phyloP scores from a whole-genome alignment of 352 stramenopile species.

The Globisporangium camurandrum region DNA sequence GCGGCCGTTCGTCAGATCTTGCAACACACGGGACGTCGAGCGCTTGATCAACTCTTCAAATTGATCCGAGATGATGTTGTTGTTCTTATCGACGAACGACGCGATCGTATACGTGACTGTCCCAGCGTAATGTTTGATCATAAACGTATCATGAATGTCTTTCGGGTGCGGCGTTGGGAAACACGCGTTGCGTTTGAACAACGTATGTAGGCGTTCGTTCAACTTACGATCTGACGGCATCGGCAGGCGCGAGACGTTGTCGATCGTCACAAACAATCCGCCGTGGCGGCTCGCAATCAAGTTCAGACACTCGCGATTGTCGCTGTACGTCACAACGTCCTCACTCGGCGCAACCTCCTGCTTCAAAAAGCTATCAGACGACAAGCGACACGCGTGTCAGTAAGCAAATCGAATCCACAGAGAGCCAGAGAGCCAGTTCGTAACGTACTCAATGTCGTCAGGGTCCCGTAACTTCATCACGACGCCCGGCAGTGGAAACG shows the following conservation, averaged over 20 bases:
- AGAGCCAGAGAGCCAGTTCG: too few relatives aligned
- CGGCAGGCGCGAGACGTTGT: slow-evolving; percentile 78
- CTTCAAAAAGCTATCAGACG: slow-evolving; percentile 22
- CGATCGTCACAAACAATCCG: slow-evolving; percentile 80
- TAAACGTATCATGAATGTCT: slow-evolving; percentile 78
- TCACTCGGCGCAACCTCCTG: slow-evolving; percentile 29
- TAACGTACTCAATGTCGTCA: slow-evolving; percentile 27
- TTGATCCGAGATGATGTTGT: slow-evolving; percentile 87
- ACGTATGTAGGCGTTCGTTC: slow-evolving; percentile 73
- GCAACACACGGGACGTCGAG: slow-evolving; percentile 61
- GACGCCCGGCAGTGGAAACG: slow-evolving; percentile 48
- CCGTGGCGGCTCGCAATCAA: slow-evolving; percentile 76
- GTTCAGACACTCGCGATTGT: slow-evolving; percentile 82
- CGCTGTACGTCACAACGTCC: slow-evolving; percentile 61
- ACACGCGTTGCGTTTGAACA: slow-evolving; percentile 75
- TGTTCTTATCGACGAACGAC: slow-evolving; percentile 89
- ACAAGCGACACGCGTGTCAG: too few relatives aligned
- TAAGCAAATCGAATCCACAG: too few relatives aligned
- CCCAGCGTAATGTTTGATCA: slow-evolving; percentile 79
- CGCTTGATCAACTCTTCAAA: slow-evolving; percentile 83
- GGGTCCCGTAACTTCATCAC: slow-evolving; percentile 22
- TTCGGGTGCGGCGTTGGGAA: slow-evolving; percentile 85
- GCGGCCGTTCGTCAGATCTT: slow-evolving; percentile 56
- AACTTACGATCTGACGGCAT: slow-evolving; percentile 85
- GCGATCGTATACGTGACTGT: slow-evolving; percentile 81